Evolutionary conservation across 2,329 filamentous ascomycete species (phyloP).

Genomic region (Phialophora expanda): DNA sequence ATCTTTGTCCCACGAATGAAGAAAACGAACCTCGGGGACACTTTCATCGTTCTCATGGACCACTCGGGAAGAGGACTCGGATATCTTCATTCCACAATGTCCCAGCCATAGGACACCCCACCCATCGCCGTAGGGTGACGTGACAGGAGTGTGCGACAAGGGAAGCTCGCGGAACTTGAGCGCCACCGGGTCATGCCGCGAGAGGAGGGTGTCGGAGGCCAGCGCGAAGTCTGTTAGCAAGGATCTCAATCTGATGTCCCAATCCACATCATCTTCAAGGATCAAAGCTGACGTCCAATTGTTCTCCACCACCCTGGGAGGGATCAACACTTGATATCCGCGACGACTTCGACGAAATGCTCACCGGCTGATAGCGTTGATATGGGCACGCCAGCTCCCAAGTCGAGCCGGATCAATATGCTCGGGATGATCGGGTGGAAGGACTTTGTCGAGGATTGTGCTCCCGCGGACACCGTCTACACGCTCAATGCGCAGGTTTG

Average conservation of each 20-base stretch:
- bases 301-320: neutral
- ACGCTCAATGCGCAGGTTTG: conserved; percentile 2
- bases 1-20: neutral
- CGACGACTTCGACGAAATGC: neutral
- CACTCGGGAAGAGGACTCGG: neutral
- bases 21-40: neutral
- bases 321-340: neutral
- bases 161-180: neutral
- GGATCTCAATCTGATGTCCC: neutral
- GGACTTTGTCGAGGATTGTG: conserved; percentile 1
- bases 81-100: conserved; percentile 3
- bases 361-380: conserved; percentile 5
- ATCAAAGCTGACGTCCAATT: conserved; percentile 8
- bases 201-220: conserved; percentile 1
- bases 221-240: neutral
- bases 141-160: neutral
- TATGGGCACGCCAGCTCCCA: conserved; percentile 6
- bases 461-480: neutral
- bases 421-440: conserved; percentile 1
- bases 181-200: neutral
- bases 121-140: conserved; percentile 1
- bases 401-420: neutral
- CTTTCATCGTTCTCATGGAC: neutral
- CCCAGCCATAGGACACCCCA: conserved; percentile 4
- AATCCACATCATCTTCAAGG: conserved; percentile 6